These are phyloP conservation scores for Rhizophora apiculata DNA, from an alignment of 345 rosid species.

Conservation along the genomic window DNA sequence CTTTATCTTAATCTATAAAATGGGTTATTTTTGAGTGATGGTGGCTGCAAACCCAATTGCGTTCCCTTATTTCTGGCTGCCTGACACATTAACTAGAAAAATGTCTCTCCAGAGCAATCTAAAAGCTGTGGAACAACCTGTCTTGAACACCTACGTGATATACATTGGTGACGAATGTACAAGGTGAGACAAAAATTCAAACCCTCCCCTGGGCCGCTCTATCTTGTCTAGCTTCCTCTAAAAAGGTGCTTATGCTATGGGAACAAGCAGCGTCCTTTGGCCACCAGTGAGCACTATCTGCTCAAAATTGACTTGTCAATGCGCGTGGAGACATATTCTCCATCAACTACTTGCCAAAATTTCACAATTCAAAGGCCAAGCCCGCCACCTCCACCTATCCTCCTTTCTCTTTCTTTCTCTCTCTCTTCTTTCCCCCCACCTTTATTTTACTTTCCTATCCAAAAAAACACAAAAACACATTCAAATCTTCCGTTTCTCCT, in stretches of 20 bases:
- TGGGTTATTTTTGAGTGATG: not conserved
- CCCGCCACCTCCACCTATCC: conserved; percentile 47
- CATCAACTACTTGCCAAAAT: conserved; percentile 9
- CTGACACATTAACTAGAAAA: conserved; percentile 8
- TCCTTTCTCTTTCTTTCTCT: not conserved
- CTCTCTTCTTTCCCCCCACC: not conserved
- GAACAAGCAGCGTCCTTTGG: not conserved
- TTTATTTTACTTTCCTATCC: too few species aligned
- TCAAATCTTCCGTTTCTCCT: conserved; percentile 16
- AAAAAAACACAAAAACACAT: not conserved
- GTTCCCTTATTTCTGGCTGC: conserved; percentile 2
- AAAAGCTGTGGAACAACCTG: not conserved
- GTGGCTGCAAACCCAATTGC: conserved; percentile 18
- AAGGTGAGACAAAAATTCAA: not conserved
- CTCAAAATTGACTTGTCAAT: conserved; percentile 53
- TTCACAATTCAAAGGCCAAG: conserved; percentile 48
- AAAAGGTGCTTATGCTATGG: not conserved
- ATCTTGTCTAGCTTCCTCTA: not conserved
- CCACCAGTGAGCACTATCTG: not conserved
- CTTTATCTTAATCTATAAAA: not conserved
- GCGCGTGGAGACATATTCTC: conserved; percentile 41
- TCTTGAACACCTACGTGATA: not conserved
- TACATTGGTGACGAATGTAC: not conserved
- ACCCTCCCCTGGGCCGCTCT: not conserved
- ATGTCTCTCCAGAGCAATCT: conserved; percentile 7